Percentiles rank a stretch among this genome's conserved stretches.
Conservation (phyloP, 1,284 basidiomycete genomes). For the Ustilago shanxiensis region DNA sequence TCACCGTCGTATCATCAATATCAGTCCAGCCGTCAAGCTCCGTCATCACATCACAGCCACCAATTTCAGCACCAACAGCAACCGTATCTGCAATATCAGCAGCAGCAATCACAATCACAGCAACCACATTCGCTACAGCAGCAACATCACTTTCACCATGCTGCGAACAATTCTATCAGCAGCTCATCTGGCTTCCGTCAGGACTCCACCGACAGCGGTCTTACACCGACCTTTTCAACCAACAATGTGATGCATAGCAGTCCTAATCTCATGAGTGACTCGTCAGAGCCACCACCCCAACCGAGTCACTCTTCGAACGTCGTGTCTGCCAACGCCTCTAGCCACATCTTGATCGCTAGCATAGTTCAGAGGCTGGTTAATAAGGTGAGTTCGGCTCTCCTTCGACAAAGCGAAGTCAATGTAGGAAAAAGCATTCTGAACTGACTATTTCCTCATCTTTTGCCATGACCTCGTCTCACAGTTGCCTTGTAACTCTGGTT, state of each 20-base stretch:
- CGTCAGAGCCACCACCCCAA: slow-evolving; percentile 15
- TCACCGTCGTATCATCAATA: slow-evolving; percentile 29
- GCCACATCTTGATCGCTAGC: slow-evolving; percentile 58
- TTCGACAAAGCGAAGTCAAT: background rate
- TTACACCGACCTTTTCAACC: slow-evolving; percentile 29
- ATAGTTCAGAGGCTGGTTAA: slow-evolving; percentile 64
- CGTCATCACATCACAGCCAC: slow-evolving; percentile 7
- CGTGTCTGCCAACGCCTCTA: slow-evolving; percentile 34
- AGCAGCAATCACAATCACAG: slow-evolving; percentile 8
- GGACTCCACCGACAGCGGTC: slow-evolving; percentile 34
- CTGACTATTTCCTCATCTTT: background rate
- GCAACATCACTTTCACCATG: slow-evolving; percentile 23
- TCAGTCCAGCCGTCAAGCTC: slow-evolving; percentile 20
- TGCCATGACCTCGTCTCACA: background rate
- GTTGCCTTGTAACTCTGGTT: slow-evolving; percentile 63
- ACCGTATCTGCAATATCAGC: slow-evolving; percentile 1
- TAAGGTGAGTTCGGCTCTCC: slow-evolving; percentile 21
- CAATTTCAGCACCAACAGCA: slow-evolving; percentile 29
- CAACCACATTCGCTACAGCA: slow-evolving; percentile 6
- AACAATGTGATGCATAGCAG: slow-evolving; percentile 28
- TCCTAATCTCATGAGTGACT: slow-evolving; percentile 21
- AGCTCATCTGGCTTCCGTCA: slow-evolving; percentile 30
- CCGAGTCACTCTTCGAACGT: slow-evolving; percentile 3
- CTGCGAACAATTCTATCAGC: slow-evolving; percentile 27
- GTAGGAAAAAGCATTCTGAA: background rate